Evolutionary conservation across 768 basidiomycete genomes (phyloP), one percentile per base, ranked within the genome.

Genomic region (Auriscalpium microsporum): DNA sequence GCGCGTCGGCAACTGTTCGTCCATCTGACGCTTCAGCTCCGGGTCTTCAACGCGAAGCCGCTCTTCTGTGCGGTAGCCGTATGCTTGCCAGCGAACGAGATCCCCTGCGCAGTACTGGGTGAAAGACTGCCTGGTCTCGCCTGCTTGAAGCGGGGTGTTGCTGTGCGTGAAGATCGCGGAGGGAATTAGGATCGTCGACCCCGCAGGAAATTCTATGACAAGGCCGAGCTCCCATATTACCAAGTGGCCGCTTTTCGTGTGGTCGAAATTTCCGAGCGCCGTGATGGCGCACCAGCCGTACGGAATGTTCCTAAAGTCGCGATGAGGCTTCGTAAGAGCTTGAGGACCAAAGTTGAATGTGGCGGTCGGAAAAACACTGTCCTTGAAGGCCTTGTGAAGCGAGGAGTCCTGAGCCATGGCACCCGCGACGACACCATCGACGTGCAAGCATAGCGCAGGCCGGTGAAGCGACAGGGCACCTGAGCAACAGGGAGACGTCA

Each of bases 201-300:
- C 63, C 1, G 60, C 52, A 5, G 61, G 64, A 52, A 62, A 62
- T 33, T 58, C 52, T 8, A 64, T 40, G 17, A 64, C 35, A 33
- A 64, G 54, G 6, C 57, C 51, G 21, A 58, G 19, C 14, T 62
- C 56, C 11, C 53, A 50, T 1, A 65, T 48, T 10, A 64, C 54
- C 9, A 65, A 17, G 42, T 62, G 56, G 1, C 61, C 63, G 16
- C 63, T 56, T 10, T 23, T 38, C 9, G 10, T 36, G 19, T 50
- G 54, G 45, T 65, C 49, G 50, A 55, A 64, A 13, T 33, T 23
- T 10, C 61, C 63, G 4, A 40, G 33, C 1, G 56, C 52, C 10
- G 56, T 59, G 14, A 65, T 56, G 2, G 50, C 48, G 55, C 64
- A 65, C 8, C 23, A 55, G 4, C 56, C 56, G 45, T 34, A 40